Evolutionary conservation across 2,329 filamentous ascomycete genomes (phyloP).

Genomic region (Chaetomiaceae sp.): DNA sequence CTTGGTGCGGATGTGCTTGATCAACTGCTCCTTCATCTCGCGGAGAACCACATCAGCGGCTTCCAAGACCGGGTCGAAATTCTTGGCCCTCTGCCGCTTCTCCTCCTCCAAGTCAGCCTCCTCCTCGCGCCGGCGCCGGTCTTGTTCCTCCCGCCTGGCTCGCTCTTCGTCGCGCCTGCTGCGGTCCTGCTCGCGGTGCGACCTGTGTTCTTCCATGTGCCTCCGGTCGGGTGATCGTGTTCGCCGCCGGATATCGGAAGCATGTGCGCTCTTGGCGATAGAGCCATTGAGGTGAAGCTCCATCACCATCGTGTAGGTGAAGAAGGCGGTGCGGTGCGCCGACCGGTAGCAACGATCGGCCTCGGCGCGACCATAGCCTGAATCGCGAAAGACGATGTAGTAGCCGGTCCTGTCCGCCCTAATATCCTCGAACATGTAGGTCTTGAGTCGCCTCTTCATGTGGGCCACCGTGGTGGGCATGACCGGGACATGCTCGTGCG

Average conservation of each 20-base stretch:
- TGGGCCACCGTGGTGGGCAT: slow-evolving; percentile 81
- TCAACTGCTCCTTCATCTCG: slow-evolving; percentile 80
- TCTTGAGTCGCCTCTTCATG: slow-evolving; percentile 82
- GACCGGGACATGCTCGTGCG: slow-evolving; percentile 81
- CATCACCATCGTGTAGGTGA: slow-evolving; percentile 91
- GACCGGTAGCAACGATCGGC: slow-evolving; percentile 73
- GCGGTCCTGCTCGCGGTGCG: slow-evolving; percentile 18
- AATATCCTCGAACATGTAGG: slow-evolving; percentile 75
- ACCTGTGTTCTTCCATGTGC: slow-evolving; percentile 39
- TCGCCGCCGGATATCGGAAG: slow-evolving; percentile 26
- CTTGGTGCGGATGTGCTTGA: slow-evolving; percentile 83
- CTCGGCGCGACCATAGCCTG: slow-evolving; percentile 69
- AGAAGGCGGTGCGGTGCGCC: slow-evolving; percentile 77
- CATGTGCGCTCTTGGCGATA: slow-evolving; percentile 30
- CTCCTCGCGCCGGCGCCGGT: slow-evolving; percentile 63
- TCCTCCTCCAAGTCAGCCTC: slow-evolving; percentile 84
- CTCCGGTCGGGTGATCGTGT: slow-evolving; percentile 36
- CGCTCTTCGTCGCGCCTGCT: slow-evolving; percentile 17
- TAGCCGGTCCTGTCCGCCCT: slow-evolving; percentile 82
- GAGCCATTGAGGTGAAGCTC: slow-evolving; percentile 55
- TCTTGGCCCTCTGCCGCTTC: slow-evolving; percentile 78
- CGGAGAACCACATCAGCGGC: slow-evolving; percentile 72
- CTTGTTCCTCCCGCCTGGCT: slow-evolving; percentile 60
- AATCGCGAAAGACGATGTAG: slow-evolving; percentile 85
- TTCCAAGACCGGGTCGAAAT: slow-evolving; percentile 85